Evolutionary conservation across 2,329 filamentous ascomycete species (phyloP).

Genomic region (Thelonectria blattea): DNA sequence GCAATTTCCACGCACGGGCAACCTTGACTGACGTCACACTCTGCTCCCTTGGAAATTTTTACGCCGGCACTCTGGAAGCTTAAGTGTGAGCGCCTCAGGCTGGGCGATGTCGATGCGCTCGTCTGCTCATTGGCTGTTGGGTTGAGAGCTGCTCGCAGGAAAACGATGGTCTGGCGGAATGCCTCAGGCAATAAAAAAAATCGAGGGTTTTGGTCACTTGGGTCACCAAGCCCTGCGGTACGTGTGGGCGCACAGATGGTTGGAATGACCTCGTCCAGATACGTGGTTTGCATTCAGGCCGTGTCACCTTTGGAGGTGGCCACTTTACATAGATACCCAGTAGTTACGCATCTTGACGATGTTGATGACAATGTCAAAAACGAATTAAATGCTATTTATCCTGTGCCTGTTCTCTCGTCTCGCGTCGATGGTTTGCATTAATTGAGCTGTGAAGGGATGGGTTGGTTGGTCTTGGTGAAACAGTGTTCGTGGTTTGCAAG

Average conservation of each 20-base stretch:
- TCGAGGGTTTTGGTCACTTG: too few relatives aligned
- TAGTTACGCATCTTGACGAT: not conserved
- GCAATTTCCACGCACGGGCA: not conserved
- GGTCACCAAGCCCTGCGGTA: too few relatives aligned
- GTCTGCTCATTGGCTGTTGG: not conserved
- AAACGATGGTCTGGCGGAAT: not conserved
- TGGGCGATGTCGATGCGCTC: too few relatives aligned
- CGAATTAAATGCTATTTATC: not conserved
- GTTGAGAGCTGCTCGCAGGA: not conserved
- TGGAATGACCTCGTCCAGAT: not conserved
- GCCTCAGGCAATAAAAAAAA: not conserved
- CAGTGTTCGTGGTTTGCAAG: not conserved
- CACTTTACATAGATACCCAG: not conserved
- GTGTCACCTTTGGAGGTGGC: not conserved
- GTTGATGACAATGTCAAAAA: not conserved
- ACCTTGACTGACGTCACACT: not conserved
- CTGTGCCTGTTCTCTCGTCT: not conserved
- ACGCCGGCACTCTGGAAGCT: not conserved
- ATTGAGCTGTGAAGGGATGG: not conserved
- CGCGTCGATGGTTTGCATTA: not conserved
- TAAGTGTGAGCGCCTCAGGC: not conserved
- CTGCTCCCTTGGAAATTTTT: not conserved
- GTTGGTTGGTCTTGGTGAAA: too few relatives aligned
- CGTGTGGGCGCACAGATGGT: too few relatives aligned
- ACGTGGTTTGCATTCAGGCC: not conserved